Evolutionary conservation across 352 stramenopile species (phyloP).

Genomic region (Pythium aristosporum): DNA sequence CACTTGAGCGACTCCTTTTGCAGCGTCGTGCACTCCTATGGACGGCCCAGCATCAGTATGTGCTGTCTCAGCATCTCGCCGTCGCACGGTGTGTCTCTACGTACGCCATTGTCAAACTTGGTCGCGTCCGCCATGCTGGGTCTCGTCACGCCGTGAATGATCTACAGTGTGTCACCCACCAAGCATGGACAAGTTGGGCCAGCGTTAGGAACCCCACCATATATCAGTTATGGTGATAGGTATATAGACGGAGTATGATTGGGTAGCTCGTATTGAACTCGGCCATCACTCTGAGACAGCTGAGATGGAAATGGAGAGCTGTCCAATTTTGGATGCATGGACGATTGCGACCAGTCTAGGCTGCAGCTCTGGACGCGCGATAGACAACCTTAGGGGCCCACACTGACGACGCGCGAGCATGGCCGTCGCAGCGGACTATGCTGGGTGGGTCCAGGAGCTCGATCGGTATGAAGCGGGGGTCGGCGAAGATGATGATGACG

Average conservation of each 20-base stretch:
- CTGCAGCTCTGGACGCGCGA: too few relatives aligned
- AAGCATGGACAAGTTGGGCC: too few relatives aligned
- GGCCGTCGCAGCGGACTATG: constrained; percentile 39
- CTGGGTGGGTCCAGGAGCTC: constrained; percentile 56
- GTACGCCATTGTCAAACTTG: constrained; percentile 28
- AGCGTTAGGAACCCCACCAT: not conserved
- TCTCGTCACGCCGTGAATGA: too few relatives aligned
- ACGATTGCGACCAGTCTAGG: too few relatives aligned
- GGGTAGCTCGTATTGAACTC: not conserved
- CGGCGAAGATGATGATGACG: constrained; percentile 31
- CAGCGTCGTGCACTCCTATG: constrained; percentile 62
- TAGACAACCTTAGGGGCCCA: too few relatives aligned
- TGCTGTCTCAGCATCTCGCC: not conserved
- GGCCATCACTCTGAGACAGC: constrained; percentile 8
- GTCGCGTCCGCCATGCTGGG: constrained; percentile 10
- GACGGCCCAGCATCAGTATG: not conserved
- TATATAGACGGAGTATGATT: not conserved
- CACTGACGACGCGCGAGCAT: not conserved
- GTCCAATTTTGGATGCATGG: too few relatives aligned
- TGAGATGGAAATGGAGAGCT: too few relatives aligned
- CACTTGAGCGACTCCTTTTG: constrained; percentile 73
- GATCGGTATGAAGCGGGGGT: constrained; percentile 44
- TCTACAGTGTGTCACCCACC: too few relatives aligned
- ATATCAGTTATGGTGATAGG: too few relatives aligned
- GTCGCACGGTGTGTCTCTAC: not conserved